These are phyloP conservation scores for Cyberlindnera xishuangbannaensis DNA, from an alignment of 805 yeast genomes.

Conservation along the genomic window DNA sequence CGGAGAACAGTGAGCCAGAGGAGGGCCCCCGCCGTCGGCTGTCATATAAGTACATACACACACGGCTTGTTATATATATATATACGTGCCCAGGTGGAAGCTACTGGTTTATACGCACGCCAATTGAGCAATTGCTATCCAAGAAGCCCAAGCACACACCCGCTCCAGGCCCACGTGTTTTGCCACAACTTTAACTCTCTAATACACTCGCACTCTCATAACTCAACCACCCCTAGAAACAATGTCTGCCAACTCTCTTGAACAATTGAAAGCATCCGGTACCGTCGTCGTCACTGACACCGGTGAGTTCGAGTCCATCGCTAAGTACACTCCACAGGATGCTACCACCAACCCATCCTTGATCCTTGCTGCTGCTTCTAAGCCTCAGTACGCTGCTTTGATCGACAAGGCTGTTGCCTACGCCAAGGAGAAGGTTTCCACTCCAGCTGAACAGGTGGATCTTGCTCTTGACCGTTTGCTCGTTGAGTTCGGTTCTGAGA, in stretches of 20 bases:
- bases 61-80: too few species aligned
- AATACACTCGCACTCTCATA: too few species aligned
- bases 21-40: too few species aligned
- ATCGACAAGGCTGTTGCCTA: slow-evolving; percentile 87
- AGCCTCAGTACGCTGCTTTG: slow-evolving; percentile 81
- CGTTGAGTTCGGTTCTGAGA: slow-evolving; percentile 94
- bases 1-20: too few species aligned
- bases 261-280: slow-evolving; percentile 90
- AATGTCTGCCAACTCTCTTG: slow-evolving; percentile 63
- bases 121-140: too few species aligned
- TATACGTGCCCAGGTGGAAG: too few species aligned
- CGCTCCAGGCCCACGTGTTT: too few species aligned
- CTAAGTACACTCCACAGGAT: slow-evolving; percentile 97
- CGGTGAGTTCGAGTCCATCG: slow-evolving; percentile 97
- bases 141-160: too few species aligned
- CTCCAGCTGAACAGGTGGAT: slow-evolving; percentile 56
- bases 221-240: too few species aligned
- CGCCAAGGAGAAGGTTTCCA: slow-evolving; percentile 57
- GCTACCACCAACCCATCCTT: slow-evolving; percentile 98
- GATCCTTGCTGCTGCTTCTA: slow-evolving; percentile 91
- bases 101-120: too few species aligned
- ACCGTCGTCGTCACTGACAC: slow-evolving; percentile 97
- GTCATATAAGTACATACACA: too few species aligned
- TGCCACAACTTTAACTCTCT: too few species aligned
- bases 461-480: slow-evolving; percentile 86